Evolutionary conservation across 129 eudicot species (phyloP), one percentile per base, ranked within the genome.

Genomic region (Artemisia argyi): DNA sequence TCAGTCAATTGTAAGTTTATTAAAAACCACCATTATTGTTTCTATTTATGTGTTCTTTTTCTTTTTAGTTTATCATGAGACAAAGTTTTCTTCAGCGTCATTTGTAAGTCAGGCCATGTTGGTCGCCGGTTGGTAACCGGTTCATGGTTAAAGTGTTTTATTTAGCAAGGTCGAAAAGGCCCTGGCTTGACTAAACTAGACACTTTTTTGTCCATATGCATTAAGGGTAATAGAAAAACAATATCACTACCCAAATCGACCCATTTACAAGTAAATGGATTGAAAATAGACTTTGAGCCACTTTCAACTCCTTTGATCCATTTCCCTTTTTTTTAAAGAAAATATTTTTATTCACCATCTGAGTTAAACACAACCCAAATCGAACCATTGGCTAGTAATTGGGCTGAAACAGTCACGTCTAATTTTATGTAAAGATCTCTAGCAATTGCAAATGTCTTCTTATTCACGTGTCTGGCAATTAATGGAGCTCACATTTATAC

Each of bases 1-100:
- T 76, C 96, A 75, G 83, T 81, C 89, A 72, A 91, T 91, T 81
- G 99, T 95, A 88, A 87, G 98, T 65, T 65, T 56, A 42, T 66
- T 20, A 55, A 50, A 42, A 66, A 51, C 52, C 52, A 51, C 64
- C 18, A 60, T 11, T 26, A 8, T 28, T 69, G 17, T 61, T 50
- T 61, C 14, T 19, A 2, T 39, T 42, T 24, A 13, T 3, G 3
- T 20, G 3, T 60, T 24, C 5, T 56, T 22, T 75, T 22, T 39
- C 65, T 54, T 56, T 10, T 60, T 24, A 44, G 57, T 58, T 58
- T 5, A 44, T 71, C 17, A 32, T 24, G 46, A 39, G 46, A 30
- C 35, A 39, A 1, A 39, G 11, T 39, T 39, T 39, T 39, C 46
- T 39, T 39, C 10, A 39, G 2, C 10, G 11, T 39, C 46, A 39